Conservation (phyloP, 2,329 filamentous ascomycete species). For the Aureobasidium zeae region DNA sequence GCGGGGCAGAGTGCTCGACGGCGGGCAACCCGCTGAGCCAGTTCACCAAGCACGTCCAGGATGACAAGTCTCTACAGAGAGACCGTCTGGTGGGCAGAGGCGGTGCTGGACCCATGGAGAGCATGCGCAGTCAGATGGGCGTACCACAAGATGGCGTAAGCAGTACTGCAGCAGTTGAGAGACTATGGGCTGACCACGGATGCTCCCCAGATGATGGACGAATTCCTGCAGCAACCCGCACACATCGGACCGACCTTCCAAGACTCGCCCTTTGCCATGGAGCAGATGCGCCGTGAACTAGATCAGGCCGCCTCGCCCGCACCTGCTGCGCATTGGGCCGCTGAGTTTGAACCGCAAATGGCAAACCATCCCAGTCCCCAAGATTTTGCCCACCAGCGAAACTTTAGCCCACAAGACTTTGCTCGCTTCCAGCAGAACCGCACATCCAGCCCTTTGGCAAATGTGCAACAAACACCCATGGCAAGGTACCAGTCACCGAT, state of each 20-base stretch:
- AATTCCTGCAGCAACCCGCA: slow-evolving; percentile 74
- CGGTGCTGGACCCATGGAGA: slow-evolving; percentile 61
- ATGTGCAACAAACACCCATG: slow-evolving; percentile 32
- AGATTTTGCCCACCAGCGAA: slow-evolving; percentile 48
- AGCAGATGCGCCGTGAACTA: slow-evolving; percentile 55
- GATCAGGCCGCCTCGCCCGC: slow-evolving; percentile 49
- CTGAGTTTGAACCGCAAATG: slow-evolving; percentile 49
- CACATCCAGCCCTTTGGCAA: slow-evolving; percentile 14
- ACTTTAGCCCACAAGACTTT: slow-evolving; percentile 77
- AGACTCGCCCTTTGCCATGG: slow-evolving; percentile 54
- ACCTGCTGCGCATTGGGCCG: slow-evolving; percentile 49
- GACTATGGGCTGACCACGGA: slow-evolving; percentile 10
- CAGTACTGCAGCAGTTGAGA: no score
- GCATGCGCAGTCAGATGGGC: slow-evolving; percentile 65
- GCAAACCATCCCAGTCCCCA: slow-evolving; percentile 48
- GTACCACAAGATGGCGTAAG: slow-evolving; percentile 60
- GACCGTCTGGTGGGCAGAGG: slow-evolving; percentile 74
- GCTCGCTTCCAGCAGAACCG: slow-evolving; percentile 59
- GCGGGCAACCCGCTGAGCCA: slow-evolving; percentile 92
- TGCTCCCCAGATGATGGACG: slow-evolving; percentile 69
- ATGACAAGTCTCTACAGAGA: slow-evolving; percentile 89
- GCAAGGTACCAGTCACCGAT: slow-evolving; percentile 50
- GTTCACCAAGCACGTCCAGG: slow-evolving; percentile 93
- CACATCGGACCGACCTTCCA: slow-evolving; percentile 45
- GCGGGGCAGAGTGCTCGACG: slow-evolving; percentile 92